These are phyloP conservation scores for Cinnamomum chago DNA, from an alignment of 164 flowering plant genomes.

Conservation along the genomic window DNA sequence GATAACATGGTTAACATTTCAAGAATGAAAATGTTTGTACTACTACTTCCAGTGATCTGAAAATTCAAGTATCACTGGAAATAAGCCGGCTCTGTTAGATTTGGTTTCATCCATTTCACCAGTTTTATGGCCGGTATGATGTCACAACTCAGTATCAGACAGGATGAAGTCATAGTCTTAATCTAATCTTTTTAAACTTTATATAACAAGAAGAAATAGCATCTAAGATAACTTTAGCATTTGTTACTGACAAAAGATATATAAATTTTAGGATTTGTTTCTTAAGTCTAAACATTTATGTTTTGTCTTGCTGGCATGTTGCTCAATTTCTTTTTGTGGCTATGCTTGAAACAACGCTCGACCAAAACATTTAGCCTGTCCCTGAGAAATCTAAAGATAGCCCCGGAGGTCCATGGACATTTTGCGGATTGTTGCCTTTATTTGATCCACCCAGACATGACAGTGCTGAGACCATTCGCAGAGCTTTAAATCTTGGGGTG, in stretches of 20 bases:
- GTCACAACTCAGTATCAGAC: background rate
- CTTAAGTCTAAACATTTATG: constrained; percentile 1
- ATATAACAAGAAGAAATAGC: background rate
- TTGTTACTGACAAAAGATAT: too few relatives aligned
- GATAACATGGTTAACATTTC: background rate
- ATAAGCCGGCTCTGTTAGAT: background rate
- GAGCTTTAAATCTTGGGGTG: constrained; percentile 86
- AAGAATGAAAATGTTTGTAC: too few relatives aligned
- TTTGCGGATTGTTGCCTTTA: constrained; percentile 75
- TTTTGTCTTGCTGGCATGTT: background rate
- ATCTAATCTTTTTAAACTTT: too few relatives aligned
- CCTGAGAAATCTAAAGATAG: constrained; percentile 71
- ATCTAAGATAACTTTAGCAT: background rate
- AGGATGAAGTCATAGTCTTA: background rate
- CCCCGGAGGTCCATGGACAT: constrained; percentile 83
- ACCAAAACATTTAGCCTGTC: constrained; percentile 42
- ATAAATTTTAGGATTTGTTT: background rate
- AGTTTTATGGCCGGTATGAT: background rate
- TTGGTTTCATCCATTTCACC: background rate
- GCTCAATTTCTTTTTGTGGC: constrained; percentile 5
- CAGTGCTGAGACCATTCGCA: constrained; percentile 88
- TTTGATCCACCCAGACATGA: constrained; percentile 96
- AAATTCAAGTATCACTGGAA: background rate
- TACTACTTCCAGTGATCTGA: background rate
- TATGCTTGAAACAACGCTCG: background rate